A percentile compares a stretch with the other conserved stretches of the same genome.
These are phyloP conservation scores for Lanzia echinophila DNA, from an alignment of 2,329 filamentous ascomycete species.

Conservation along the genomic window DNA sequence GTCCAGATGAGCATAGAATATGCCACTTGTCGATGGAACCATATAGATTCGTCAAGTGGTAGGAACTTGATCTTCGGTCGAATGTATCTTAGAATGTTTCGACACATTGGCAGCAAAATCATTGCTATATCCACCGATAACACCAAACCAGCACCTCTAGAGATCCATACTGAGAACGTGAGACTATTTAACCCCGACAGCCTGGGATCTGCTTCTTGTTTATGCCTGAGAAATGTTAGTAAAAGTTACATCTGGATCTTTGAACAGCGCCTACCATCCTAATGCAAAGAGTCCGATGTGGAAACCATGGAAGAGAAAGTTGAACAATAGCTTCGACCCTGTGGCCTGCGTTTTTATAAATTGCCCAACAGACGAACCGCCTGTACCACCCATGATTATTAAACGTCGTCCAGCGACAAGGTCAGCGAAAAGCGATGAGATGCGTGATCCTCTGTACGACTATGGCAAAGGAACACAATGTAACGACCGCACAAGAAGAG, in stretches of 20 bases:
- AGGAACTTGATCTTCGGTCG: slow-evolving; percentile 83
- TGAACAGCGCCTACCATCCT: slow-evolving; percentile 62
- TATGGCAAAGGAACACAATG: not conserved
- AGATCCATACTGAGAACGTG: slow-evolving; percentile 89
- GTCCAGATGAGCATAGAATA: slow-evolving; percentile 84
- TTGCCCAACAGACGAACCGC: slow-evolving; percentile 22
- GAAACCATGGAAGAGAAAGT: slow-evolving; percentile 72
- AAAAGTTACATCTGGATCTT: not conserved
- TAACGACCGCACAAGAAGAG: not conserved
- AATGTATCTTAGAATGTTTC: slow-evolving; percentile 77
- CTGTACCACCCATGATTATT: slow-evolving; percentile 25
- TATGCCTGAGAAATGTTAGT: slow-evolving; percentile 52
- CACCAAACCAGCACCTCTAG: slow-evolving; percentile 82
- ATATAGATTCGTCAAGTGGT: slow-evolving; percentile 92
- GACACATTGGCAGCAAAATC: slow-evolving; percentile 90
- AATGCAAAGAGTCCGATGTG: slow-evolving; percentile 74
- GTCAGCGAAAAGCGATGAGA: slow-evolving; percentile 8
- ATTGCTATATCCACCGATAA: slow-evolving; percentile 78
- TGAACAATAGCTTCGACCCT: slow-evolving; percentile 67
- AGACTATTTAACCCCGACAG: slow-evolving; percentile 76
- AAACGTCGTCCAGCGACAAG: slow-evolving; percentile 52
- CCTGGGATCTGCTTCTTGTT: slow-evolving; percentile 62
- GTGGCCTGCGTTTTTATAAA: slow-evolving; percentile 58
- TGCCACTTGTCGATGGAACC: slow-evolving; percentile 93
- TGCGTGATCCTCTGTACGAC: not conserved